These are phyloP conservation scores for Hyaloperonospora brassicae DNA, from an alignment of 352 stramenopile species.

Conservation along the genomic window DNA sequence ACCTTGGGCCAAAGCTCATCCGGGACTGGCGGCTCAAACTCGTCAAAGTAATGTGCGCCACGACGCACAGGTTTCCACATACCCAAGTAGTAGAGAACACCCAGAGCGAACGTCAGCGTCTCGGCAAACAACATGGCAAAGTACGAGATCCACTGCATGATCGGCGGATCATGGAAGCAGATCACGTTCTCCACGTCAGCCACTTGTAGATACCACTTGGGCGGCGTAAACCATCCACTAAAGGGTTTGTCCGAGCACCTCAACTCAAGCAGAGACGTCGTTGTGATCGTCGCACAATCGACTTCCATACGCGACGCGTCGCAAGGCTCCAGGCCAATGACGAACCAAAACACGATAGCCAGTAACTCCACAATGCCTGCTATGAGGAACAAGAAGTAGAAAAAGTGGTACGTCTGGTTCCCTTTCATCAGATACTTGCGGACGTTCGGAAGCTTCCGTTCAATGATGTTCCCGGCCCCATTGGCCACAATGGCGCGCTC, in stretches of 20 bases:
- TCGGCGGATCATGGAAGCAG: constrained; percentile 70
- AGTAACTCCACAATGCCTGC: constrained; percentile 60
- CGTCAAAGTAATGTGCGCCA: constrained; percentile 81
- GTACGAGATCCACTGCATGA: constrained; percentile 77
- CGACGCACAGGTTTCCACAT: constrained; percentile 86
- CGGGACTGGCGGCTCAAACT: constrained; percentile 74
- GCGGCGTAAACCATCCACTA: constrained; percentile 58
- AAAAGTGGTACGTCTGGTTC: constrained; percentile 66
- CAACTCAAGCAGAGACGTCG: constrained; percentile 46
- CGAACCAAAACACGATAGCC: constrained; percentile 74
- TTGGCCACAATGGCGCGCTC: constrained; percentile 68
- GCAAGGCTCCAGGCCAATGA: constrained; percentile 70
- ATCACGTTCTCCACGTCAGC: constrained; percentile 59
- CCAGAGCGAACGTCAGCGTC: constrained; percentile 57
- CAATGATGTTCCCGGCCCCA: constrained; percentile 77
- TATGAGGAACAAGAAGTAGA: constrained; percentile 77
- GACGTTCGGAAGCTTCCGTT: constrained; percentile 81
- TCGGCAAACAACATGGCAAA: constrained; percentile 69
- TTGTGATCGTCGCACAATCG: constrained; percentile 56
- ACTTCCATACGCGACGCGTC: constrained; percentile 42
- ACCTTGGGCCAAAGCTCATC: constrained; percentile 82
- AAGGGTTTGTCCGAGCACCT: constrained; percentile 40
- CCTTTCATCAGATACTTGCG: constrained; percentile 87
- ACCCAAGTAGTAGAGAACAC: constrained; percentile 78
- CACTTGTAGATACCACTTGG: constrained; percentile 63